A percentile compares a stretch with the other conserved stretches of the same genome.
phyloP scores from a whole-genome alignment of 306 rosid genomes.

The Rubus parviflorus region DNA sequence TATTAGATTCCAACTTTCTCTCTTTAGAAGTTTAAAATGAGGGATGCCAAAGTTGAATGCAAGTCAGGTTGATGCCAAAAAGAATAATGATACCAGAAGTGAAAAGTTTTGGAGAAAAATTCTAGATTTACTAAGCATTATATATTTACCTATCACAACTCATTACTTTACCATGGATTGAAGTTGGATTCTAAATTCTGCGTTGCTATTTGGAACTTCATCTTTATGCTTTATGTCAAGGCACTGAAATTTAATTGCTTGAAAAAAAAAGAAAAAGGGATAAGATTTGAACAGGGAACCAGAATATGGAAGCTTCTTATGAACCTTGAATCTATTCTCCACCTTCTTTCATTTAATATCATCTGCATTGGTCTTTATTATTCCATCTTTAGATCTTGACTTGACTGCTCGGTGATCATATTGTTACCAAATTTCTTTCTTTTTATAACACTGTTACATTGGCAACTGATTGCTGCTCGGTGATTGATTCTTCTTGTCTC shows the following conservation, averaged over 20 bases:
- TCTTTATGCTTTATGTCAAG: background rate
- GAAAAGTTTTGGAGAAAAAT: background rate
- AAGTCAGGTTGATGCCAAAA: background rate
- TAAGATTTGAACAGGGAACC: background rate
- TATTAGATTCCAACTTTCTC: background rate
- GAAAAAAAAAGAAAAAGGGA: background rate
- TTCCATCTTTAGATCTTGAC: background rate
- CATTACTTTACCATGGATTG: background rate
- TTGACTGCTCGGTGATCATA: background rate
- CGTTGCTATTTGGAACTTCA: background rate
- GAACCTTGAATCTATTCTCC: background rate
- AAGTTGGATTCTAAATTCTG: background rate
- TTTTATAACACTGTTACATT: background rate
- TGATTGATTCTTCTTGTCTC: background rate
- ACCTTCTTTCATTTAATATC: background rate
- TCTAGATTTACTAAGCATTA: background rate
- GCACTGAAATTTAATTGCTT: background rate
- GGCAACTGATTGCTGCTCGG: background rate
- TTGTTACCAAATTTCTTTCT: background rate
- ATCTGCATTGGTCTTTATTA: background rate
- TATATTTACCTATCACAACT: background rate
- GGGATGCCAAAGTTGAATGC: background rate
- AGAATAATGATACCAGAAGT: background rate
- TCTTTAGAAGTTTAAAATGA: background rate
- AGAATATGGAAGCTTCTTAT: background rate